phyloP scores from a whole-genome alignment of 2,329 filamentous ascomycete genomes.

The Colletotrichum sp. region DNA sequence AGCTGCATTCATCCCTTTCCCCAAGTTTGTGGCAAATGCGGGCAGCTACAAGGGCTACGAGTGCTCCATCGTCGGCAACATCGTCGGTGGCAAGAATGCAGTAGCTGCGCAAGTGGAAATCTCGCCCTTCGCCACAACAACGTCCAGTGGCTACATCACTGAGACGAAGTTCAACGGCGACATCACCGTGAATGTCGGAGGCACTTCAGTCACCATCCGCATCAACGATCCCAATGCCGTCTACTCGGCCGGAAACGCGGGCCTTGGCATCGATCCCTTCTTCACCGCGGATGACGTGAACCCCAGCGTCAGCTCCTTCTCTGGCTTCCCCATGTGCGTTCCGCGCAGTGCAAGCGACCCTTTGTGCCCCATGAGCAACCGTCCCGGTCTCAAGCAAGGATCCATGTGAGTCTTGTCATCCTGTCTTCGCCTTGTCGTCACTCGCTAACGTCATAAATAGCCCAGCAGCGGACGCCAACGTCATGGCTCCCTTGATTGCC shows the following conservation, averaged over 20 bases:
- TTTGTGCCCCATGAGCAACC: conserved; percentile 41
- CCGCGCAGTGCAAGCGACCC: conserved; percentile 41
- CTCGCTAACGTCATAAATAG: conserved; percentile 21
- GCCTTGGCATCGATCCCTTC: conserved; percentile 31
- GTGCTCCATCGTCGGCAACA: conserved; percentile 40
- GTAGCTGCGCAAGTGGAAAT: conserved; percentile 43
- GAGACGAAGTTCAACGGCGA: conserved; percentile 35
- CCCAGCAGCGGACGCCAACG: conserved; percentile 35
- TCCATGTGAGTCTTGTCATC: conserved; percentile 7
- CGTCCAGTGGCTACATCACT: conserved; percentile 38
- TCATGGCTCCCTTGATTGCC: conserved; percentile 43
- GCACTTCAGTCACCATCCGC: conserved; percentile 30
- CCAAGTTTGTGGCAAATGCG: conserved; percentile 18
- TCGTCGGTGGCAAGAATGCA: conserved; percentile 34
- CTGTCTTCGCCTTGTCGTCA: rapidly evolving
- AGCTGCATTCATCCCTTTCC: conserved; percentile 23
- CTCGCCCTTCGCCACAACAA: conserved; percentile 38
- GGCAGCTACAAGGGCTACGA: background rate
- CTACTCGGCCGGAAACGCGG: conserved; percentile 41
- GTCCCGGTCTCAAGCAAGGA: conserved; percentile 26
- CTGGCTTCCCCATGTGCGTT: conserved; percentile 59
- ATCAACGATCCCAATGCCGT: conserved; percentile 50
- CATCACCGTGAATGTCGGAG: conserved; percentile 39
- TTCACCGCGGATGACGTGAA: conserved; percentile 53
- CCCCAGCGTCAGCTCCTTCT: conserved; percentile 50